Evolutionary conservation across 257 asterid species (phyloP).

Genomic region (Przewalskia tangutica): DNA sequence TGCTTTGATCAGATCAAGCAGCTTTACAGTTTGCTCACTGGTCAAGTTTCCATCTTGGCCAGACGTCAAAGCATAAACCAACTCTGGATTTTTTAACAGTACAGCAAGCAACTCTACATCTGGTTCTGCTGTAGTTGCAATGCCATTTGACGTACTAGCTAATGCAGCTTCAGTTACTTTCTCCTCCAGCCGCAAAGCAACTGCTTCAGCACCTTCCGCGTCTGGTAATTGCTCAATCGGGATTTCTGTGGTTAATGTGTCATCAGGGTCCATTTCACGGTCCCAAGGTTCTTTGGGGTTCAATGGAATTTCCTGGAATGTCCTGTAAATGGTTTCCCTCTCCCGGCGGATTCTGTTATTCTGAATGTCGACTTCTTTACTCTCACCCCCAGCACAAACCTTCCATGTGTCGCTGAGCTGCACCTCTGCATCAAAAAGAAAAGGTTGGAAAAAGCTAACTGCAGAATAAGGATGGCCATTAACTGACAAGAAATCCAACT

Average conservation of each 20-base stretch:
- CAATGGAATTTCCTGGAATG: conserved; percentile 58
- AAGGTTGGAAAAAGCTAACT: background rate
- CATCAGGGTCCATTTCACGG: conserved; percentile 87
- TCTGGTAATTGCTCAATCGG: conserved; percentile 82
- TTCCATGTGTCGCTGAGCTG: conserved; percentile 40
- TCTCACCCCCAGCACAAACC: conserved; percentile 51
- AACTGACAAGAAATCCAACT: background rate
- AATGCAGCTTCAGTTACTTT: conserved; percentile 19
- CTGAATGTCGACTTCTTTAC: conserved; percentile 93
- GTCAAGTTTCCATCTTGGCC: conserved; percentile 70
- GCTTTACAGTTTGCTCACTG: conserved; percentile 53
- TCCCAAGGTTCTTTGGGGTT: conserved; percentile 97
- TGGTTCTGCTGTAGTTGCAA: conserved; percentile 43
- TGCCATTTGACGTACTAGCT: conserved; percentile 28
- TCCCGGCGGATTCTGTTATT: conserved; percentile 69
- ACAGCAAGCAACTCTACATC: conserved; percentile 86
- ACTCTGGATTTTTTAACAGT: conserved; percentile 70
- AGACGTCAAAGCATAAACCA: conserved; percentile 84
- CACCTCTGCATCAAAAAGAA: conserved; percentile 52
- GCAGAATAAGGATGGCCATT: background rate
- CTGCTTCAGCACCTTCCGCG: conserved; percentile 39
- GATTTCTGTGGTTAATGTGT: conserved; percentile 63
- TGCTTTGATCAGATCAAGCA: conserved; percentile 78
- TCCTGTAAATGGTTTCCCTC: conserved; percentile 57
- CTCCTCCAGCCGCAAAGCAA: background rate